phyloP scores from a whole-genome alignment of 495 filamentous ascomycete species.

The Talaromyces nanjingensis region DNA sequence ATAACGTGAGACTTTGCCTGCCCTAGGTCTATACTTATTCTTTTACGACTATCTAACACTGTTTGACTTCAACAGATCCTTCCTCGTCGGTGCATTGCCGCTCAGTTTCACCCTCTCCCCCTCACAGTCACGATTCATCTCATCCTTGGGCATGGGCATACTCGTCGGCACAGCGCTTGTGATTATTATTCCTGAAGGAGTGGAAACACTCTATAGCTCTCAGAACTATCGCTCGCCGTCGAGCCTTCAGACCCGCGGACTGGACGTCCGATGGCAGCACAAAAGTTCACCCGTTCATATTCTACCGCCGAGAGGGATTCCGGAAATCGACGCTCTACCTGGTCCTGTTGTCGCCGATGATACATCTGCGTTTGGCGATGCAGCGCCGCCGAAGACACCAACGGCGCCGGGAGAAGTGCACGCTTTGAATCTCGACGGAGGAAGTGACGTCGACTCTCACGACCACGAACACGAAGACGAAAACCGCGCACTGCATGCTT shows the following conservation, averaged over 20 bases:
- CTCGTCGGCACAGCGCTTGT: constrained; percentile 92
- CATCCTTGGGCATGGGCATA: constrained; percentile 88
- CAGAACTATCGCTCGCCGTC: constrained; percentile 24
- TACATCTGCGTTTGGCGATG: constrained; percentile 12
- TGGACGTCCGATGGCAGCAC: constrained; percentile 24
- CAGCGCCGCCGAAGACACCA: constrained; percentile 10
- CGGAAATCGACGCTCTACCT: constrained; percentile 14
- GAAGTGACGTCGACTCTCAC: constrained; percentile 26
- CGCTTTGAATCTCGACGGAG: constrained; percentile 14
- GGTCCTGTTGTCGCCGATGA: constrained; percentile 18
- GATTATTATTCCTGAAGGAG: constrained; percentile 94
- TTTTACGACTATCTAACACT: constrained; percentile 11
- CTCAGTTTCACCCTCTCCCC: constrained; percentile 85
- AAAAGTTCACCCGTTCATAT: constrained; percentile 18
- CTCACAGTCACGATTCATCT: constrained; percentile 81
- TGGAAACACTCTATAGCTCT: constrained; percentile 80
- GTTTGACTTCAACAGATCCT: constrained; percentile 59
- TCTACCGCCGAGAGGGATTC: constrained; percentile 6
- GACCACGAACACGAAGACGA: constrained; percentile 23
- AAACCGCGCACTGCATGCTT: constrained; percentile 53
- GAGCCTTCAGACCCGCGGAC: constrained; percentile 22
- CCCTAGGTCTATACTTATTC: constrained; percentile 4
- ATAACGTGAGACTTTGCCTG: constrained; percentile 59
- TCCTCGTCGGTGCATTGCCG: constrained; percentile 88
- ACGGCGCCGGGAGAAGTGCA: constrained; percentile 14